Base-by-base conservation (phyloP, 495 filamentous ascomycete genomes). In the Friedmanniomyces endolithicus region DNA sequence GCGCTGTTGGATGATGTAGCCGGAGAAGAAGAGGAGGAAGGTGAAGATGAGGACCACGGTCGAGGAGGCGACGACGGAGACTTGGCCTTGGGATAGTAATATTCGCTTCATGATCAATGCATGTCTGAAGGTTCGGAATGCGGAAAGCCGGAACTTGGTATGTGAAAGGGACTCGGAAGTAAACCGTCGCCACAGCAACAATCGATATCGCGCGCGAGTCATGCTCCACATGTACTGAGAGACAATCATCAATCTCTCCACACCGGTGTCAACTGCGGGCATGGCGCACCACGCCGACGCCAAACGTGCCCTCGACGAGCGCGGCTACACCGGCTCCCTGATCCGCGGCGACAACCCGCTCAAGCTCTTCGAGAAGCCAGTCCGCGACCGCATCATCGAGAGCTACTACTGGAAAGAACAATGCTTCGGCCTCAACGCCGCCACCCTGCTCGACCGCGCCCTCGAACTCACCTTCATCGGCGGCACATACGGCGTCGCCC, bases 391-490 rank as follows among this genome's bases (percentile, higher is more conserved):
- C 64, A 96, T 98, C 68, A 81, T 87, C 53, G 86, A 94, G 57
- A 85, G 80, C 59, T 92, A 94, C 72, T 98, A 95, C 74, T 98
- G 87, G 86, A 95, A 96, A 70, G 94, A 97, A 68, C 90, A 95
- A 68, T 94, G 90, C 66, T 98, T 96, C 72, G 92, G 85, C 22
- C 73, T 98, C 57, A 97, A 97, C 71, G 87, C 88, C 51, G 87
- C 74, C 60, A 95, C 84, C 50, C 76, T 96, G 1, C 85, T 94
- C 60, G 87, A 95, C 72, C 88, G 92, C 31, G 90, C 90, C 1
- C 83, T 85, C 34, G 85, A 89, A 56, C 74, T 94, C 57, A 86
- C 83, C 34, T 80, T 75, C 64, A 78, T 98, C 50, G 94, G 89
- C 53, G 92, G 92, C 62, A 88, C 86, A 11, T 88, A 87, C 65